Base-by-base conservation (phyloP, 257 asterid species). In the Voacanga thouarsii region DNA sequence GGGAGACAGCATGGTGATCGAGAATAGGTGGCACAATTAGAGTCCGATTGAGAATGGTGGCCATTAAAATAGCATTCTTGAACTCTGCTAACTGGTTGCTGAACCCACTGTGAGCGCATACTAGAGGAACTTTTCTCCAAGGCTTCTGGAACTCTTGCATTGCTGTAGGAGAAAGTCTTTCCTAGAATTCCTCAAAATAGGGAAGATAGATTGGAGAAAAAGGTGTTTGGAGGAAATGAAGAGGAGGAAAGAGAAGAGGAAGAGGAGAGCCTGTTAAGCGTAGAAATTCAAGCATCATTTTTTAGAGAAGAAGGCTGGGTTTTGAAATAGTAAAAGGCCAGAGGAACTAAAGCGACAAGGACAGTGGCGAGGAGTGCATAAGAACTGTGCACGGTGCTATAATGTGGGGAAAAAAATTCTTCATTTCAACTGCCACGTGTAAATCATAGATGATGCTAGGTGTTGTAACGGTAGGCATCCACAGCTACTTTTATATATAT, bases 61-160 rank as follows among this genome's bases (percentile, higher is more conserved):
- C 92, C 89, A 95, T 86, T 43, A 91, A 57, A 57, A 93, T 23
- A 0, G 94, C 96, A 80, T 93, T 95, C 85, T 90, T 93, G 87
- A 93, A 91, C 85, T 93, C 99, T 28, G 91, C 84, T 73, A 95
- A 87, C 87, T 95, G 99, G 82, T 95, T 95, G 89, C 98, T 91
- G 88, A 95, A 93, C 43, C 99, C 99, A 77, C 98, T 95, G 87
- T 93, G 99, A 26, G 98, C 30, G 98, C 96, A 79, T 93, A 95
- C 96, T 96, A 91, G 60, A 93, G 79, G 79, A 89, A 93, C 81
- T 88, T 95, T 19, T 85, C 96, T 12, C 67, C 74, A 7, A 15
- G 15, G 51, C n/a, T 30, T 61, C 33, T 64, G 47, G 63, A 12
- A 67, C 51, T 9, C 23, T 70, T 71, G 80, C 89, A 73, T 44